Base-by-base conservation (phyloP, 2,329 filamentous ascomycete genomes). In the Acarospora socialis region DNA sequence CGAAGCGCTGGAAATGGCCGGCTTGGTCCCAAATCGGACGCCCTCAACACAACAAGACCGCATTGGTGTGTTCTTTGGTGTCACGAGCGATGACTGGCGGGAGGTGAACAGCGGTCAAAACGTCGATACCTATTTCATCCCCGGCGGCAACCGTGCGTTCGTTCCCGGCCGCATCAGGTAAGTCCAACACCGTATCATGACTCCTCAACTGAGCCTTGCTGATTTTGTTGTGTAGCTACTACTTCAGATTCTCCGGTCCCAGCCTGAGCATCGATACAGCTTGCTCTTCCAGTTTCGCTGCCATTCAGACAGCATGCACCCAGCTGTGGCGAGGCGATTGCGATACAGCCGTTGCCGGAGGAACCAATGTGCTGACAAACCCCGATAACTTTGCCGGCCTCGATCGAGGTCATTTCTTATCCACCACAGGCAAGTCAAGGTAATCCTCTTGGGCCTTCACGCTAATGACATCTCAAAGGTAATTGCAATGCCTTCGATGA, bases 401-500 rank as follows among this genome's bases (percentile, higher is more conserved):
- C 5, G 78, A 74, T 48, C 73, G 78, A 43, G 81, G 78, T 9
- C 77, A 82, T 46, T 86, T 87, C 56, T 58, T 87, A 43, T 82
- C 78, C 19, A 77, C 77, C 56, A 80, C 70, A 32, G 78, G 80
- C 5, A 0, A 49, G 57, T 7, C n/a, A n/a, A n/a, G n/a, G n/a
- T n/a, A n/a, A n/a, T n/a, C n/a, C n/a, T n/a, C n/a, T n/a, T n/a
- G n/a, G n/a, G n/a, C n/a, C n/a, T n/a, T n/a, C n/a, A n/a, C n/a
- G n/a, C n/a, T n/a, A n/a, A n/a, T n/a, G n/a, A n/a, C n/a, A n/a
- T n/a, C n/a, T n/a, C n/a, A n/a, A n/a, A n/a, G n/a, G n/a, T n/a
- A 69, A 73, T 40, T 86, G 80, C 55, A 81, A 82, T 47, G 81
- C 81, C 0, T 90, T 82, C 48, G 81, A 87, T 52, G 75, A 82